A percentile compares a stretch with the other conserved stretches of the same genome.
Evolutionary conservation across 768 basidiomycete genomes (phyloP).

Genomic region (Trametes meyenii): DNA sequence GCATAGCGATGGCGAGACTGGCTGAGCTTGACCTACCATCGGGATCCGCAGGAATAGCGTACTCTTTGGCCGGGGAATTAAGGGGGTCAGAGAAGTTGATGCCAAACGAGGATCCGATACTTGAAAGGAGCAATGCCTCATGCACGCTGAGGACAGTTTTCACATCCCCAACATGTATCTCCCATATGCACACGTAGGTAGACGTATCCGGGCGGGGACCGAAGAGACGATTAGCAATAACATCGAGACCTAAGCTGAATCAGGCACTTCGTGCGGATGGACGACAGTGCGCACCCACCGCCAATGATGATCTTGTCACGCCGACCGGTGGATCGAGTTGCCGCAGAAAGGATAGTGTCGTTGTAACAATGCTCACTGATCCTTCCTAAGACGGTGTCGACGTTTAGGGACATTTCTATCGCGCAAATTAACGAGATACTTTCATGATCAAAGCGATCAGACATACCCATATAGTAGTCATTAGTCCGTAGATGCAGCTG

Average conservation of each 20-base stretch:
- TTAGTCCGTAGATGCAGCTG: constrained; percentile 79
- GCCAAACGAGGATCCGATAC: constrained; percentile 60
- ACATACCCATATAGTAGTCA: constrained; percentile 86
- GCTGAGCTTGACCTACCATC: constrained; percentile 59
- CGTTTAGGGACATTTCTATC: constrained; percentile 78
- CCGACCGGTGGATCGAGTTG: constrained; percentile 18
- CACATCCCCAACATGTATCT: constrained; percentile 70
- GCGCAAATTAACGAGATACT: background rate
- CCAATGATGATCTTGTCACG: constrained; percentile 51
- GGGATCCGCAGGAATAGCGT: constrained; percentile 62
- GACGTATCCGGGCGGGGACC: constrained; percentile 84
- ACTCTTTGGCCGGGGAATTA: constrained; percentile 81
- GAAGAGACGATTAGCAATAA: constrained; percentile 85
- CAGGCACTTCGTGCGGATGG: background rate
- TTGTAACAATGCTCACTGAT: constrained; percentile 52
- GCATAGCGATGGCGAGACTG: background rate
- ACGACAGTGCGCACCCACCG: constrained; percentile 34
- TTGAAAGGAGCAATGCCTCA: constrained; percentile 52
- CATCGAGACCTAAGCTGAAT: constrained; percentile 59
- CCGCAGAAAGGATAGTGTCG: constrained; percentile 37
- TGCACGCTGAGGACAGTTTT: constrained; percentile 57
- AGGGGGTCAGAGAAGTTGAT: constrained; percentile 73
- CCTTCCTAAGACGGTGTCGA: constrained; percentile 58
- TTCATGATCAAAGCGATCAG: background rate
- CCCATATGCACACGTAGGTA: constrained; percentile 94